Evolutionary conservation across 2,329 filamentous ascomycete species (phyloP).

Genomic region (Diaporthe amygdali): DNA sequence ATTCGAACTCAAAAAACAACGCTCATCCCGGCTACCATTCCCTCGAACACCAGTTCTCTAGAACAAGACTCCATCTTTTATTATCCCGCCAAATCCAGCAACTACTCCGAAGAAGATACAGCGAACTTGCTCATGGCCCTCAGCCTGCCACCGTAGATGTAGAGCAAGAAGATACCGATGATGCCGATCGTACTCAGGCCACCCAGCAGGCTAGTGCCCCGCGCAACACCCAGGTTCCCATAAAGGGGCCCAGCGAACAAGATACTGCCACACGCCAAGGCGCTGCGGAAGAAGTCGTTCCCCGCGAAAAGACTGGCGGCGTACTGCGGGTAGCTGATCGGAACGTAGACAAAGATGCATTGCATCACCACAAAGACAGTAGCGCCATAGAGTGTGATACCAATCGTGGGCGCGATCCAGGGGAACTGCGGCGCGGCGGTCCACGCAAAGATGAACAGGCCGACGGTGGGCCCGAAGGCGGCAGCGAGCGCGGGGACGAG

Average conservation of each 20-base stretch:
- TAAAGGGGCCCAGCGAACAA: constrained; percentile 67
- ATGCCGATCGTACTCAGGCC: constrained; percentile 59
- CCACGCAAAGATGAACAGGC: constrained; percentile 68
- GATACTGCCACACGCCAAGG: constrained; percentile 64
- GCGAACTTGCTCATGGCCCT: constrained; percentile 65
- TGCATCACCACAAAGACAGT: constrained; percentile 62
- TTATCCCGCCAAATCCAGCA: not conserved
- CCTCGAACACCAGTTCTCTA: not conserved
- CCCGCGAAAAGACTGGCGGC: constrained; percentile 65
- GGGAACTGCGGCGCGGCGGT: constrained; percentile 55
- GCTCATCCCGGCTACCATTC: too few species aligned
- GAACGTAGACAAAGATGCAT: constrained; percentile 65
- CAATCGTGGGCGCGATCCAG: constrained; percentile 62
- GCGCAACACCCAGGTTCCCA: constrained; percentile 61
- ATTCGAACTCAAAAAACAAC: not conserved
- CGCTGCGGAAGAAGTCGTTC: constrained; percentile 64
- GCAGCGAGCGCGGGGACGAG: constrained; percentile 60
- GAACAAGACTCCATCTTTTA: not conserved
- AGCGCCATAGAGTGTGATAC: constrained; percentile 59
- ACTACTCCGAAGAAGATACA: constrained; percentile 31
- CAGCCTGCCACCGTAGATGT: constrained; percentile 59
- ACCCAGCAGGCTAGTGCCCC: constrained; percentile 61
- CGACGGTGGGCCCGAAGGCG: constrained; percentile 58
- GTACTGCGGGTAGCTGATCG: constrained; percentile 60
- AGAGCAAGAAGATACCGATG: constrained; percentile 65